These are phyloP conservation scores for Apiospora hydei DNA, from an alignment of 2,329 filamentous ascomycete species.

Conservation along the genomic window DNA sequence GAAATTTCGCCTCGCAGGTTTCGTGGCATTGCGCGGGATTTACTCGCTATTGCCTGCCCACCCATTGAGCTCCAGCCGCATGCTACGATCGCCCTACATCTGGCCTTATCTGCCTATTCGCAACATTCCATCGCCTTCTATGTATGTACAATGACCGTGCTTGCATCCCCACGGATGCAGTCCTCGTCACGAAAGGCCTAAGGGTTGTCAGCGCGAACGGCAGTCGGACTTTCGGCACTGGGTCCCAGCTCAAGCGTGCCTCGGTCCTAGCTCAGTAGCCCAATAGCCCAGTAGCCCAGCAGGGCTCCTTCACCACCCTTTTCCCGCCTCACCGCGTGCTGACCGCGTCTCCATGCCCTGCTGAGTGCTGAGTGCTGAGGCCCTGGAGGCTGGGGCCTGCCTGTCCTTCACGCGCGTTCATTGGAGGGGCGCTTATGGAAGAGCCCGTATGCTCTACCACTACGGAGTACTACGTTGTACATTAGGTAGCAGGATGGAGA, in stretches of 20 bases:
- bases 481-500: background rate
- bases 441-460: slow-evolving; percentile 9
- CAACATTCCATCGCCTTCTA: slow-evolving; percentile 12
- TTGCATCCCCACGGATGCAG: background rate
- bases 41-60: slow-evolving; percentile 9
- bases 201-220: background rate
- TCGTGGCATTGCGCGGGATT: slow-evolving; percentile 23
- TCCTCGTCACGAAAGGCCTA: background rate
- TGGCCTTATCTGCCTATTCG: background rate
- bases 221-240: slow-evolving; percentile 18
- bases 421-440: slow-evolving; percentile 15
- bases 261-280: background rate
- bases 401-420: background rate
- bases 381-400: no score
- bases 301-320: slow-evolving; percentile 5
- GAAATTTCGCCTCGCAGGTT: slow-evolving; percentile 19
- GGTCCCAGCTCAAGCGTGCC: background rate
- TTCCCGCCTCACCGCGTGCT: slow-evolving; percentile 13
- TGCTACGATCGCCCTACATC: slow-evolving; percentile 17
- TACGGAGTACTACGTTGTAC: slow-evolving; percentile 8
- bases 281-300: background rate
- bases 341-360: background rate
- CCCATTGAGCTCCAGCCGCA: slow-evolving; percentile 11
- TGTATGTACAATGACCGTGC: slow-evolving; percentile 13
- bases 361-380: background rate